Percentiles rank a stretch among this genome's conserved stretches.
phyloP scores from a whole-genome alignment of 2,329 filamentous ascomycete species.

The Alternaria sp. region DNA sequence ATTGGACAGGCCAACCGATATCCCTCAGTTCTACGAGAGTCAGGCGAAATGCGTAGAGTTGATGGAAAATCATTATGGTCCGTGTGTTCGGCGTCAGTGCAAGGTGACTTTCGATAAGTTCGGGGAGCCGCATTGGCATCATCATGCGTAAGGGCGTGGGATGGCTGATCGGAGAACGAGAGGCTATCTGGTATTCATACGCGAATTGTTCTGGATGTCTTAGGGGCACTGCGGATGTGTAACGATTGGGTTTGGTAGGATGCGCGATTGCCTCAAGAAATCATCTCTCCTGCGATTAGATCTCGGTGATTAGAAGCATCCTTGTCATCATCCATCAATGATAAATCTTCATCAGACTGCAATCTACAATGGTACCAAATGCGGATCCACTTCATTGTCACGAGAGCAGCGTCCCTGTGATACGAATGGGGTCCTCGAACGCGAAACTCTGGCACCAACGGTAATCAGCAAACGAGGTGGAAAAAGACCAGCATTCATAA shows the following conservation, averaged over 20 bases:
- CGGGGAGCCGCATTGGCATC: not conserved
- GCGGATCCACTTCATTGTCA: not conserved
- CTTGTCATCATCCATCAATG: not conserved
- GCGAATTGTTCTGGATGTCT: not conserved
- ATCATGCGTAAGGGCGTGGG: not conserved
- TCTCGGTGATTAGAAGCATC: not conserved
- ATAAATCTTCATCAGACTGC: not conserved
- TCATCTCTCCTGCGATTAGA: not conserved
- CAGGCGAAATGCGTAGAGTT: not conserved
- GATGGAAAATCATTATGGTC: not conserved
- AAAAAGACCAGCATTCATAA: not conserved
- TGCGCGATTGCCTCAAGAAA: not conserved
- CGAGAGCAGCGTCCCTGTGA: not conserved
- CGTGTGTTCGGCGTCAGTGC: not conserved
- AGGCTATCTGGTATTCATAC: not conserved
- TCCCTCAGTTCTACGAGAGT: not conserved
- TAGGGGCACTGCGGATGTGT: not conserved
- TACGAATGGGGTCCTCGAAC: not conserved
- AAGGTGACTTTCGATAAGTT: not conserved
- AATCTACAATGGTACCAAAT: not conserved
- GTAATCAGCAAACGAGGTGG: not conserved
- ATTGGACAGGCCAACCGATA: not conserved
- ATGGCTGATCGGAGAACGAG: not conserved
- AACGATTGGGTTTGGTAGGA: not conserved
- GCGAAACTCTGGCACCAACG: not conserved